These are phyloP conservation scores for Fusarium luffae DNA, from an alignment of 2,329 filamentous ascomycete species.

Conservation along the genomic window DNA sequence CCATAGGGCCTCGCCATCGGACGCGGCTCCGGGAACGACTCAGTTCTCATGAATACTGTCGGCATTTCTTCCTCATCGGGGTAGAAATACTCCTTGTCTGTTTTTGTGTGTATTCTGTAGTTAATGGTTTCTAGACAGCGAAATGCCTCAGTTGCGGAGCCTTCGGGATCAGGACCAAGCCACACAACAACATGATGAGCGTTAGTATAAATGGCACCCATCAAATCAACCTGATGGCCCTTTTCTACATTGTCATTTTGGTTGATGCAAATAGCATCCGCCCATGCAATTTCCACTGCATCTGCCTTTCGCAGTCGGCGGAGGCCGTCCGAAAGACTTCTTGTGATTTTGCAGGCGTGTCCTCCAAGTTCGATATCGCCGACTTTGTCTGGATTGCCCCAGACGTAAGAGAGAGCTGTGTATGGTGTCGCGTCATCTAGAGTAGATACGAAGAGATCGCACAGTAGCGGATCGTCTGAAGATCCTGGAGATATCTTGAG, in stretches of 20 bases:
- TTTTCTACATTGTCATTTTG: constrained; percentile 15
- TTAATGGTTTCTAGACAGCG: constrained; percentile 11
- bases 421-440: constrained; percentile 1
- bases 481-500: constrained; percentile 2
- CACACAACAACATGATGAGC: constrained; percentile 12
- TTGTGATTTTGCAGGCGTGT: neutral
- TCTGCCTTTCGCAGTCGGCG: constrained; percentile 1
- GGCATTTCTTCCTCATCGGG: neutral
- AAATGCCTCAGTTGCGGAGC: constrained; percentile 7
- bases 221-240: constrained; percentile 12
- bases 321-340: constrained; percentile 6
- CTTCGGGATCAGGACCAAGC: constrained; percentile 4
- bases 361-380: neutral
- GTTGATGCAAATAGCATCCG: constrained; percentile 9
- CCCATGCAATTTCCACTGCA: neutral
- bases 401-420: neutral
- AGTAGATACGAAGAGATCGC: constrained; percentile 3
- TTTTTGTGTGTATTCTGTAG: constrained; percentile 2
- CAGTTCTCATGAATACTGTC: neutral
- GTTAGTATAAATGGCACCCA: constrained; percentile 17
- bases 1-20: neutral
- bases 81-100: neutral
- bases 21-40: neutral
- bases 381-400: neutral
- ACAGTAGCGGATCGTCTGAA: neutral